Percentiles rank a stretch among this genome's conserved stretches.
These are phyloP conservation scores for Chalaropsis ovoidea DNA, from an alignment of 2,329 filamentous ascomycete species.

Conservation along the genomic window DNA sequence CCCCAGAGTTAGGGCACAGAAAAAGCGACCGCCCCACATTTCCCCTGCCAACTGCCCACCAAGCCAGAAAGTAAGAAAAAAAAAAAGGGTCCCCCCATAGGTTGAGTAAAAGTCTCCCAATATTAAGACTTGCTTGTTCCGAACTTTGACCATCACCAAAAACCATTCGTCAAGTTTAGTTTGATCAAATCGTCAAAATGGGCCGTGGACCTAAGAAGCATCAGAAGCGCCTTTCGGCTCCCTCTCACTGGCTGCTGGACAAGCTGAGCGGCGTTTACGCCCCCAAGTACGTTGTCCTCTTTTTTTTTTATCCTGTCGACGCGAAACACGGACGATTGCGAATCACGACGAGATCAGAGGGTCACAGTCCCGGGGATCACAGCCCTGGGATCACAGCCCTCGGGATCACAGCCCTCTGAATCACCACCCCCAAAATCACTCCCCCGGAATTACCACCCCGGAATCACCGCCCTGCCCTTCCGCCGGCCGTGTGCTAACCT, in stretches of 20 bases:
- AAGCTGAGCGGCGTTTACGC: conserved; percentile 90
- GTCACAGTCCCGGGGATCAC: not conserved
- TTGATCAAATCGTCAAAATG: conserved; percentile 42
- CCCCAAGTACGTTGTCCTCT: conserved; percentile 36
- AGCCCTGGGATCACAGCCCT: no score
- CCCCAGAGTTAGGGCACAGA: conserved; percentile 15
- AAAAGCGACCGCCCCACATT: conserved; percentile 3
- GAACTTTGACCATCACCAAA: conserved; percentile 19
- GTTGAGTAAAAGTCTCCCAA: conserved; percentile 2
- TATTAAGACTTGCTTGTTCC: not conserved
- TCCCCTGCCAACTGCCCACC: not conserved
- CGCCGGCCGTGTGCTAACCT: conserved; percentile 16
- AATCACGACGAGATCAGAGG: no score
- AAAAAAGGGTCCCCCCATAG: not conserved
- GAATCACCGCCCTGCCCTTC: not conserved
- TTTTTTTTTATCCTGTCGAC: not conserved
- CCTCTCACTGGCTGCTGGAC: conserved; percentile 99
- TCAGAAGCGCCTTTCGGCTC: conserved; percentile 98
- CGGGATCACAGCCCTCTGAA: no score
- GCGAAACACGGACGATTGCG: not conserved
- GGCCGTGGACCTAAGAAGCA: conserved; percentile 83
- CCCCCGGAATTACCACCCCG: no score
- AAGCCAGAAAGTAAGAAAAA: not conserved
- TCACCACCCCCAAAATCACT: not conserved
- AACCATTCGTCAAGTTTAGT: conserved; percentile 26